Evolutionary conservation across 805 yeast species (phyloP), one percentile per base, ranked within the genome.

Genomic region (Candida morakotiae): DNA sequence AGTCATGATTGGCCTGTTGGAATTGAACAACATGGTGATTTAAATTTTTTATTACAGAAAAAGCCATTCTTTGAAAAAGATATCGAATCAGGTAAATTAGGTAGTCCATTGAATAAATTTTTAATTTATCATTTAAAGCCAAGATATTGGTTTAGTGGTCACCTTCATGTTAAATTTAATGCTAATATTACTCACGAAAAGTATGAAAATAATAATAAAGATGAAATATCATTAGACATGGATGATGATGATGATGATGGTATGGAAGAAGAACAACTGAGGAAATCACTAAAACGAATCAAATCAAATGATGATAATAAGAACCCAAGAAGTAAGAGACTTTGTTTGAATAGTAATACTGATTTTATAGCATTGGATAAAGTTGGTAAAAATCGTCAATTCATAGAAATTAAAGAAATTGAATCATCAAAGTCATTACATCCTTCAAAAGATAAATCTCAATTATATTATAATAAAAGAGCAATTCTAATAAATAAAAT

Each of bases 1-100:
- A 75, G 86, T 22, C 98, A 93, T 58, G 98, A 93, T 63, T 93
- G 98, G 98, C 98, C 98, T 0, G 79, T 70, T 28, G 86, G 84
- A 3, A 79, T 89, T 8, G 83, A 73, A 29, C 60, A 75, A 4
- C 61, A 73, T 55, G 98, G 97, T 0, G 57, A 84, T 48, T 13
- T 67, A n/a, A 44, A 56, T 0, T 40, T 48, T 17, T 61, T 93
- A 9, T 49, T 91, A 17, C 51, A 53, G 19, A 45, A 49, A 9
- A 93, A 93, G 55, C 86, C 83, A 0, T 83, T 71, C 50, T 85
- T 93, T 56, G 65, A 61, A 41, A 49, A 51, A 1, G 98, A 91
- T 56, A 71, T 88, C 1, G 59, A 67, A 2, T 60, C 60, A 1
- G 76, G 78, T 1, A 62, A 62, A 13, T 62, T 91, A 34, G 98